These are phyloP conservation scores for Helicostylum pulchrum DNA, from an alignment of 192 early-diverging fungal species.

Conservation along the genomic window DNA sequence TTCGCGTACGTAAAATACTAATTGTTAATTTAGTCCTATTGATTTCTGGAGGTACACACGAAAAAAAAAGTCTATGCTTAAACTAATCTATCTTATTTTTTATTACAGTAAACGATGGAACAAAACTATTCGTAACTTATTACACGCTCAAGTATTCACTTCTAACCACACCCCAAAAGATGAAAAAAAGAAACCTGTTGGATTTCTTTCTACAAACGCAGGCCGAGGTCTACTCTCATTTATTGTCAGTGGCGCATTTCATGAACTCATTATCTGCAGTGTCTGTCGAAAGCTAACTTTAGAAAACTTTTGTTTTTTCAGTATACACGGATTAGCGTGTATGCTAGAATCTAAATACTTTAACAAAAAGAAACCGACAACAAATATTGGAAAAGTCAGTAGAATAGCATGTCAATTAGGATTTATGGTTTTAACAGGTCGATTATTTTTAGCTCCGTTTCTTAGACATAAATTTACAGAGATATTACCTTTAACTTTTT, in stretches of 20 bases:
- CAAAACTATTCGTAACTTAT: background rate
- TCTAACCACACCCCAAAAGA: background rate
- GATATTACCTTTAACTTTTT: constrained; percentile 2
- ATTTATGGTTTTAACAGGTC: constrained; percentile 4
- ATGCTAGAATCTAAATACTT: background rate
- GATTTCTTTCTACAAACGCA: background rate
- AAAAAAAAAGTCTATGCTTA: too few species aligned
- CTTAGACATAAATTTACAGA: constrained; percentile 8
- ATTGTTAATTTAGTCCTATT: constrained; percentile 3
- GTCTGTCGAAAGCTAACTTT: constrained; percentile 6
- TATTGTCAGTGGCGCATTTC: constrained; percentile 6
- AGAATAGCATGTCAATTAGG: background rate
- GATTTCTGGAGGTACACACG: constrained; percentile 11
- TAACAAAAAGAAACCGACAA: background rate
- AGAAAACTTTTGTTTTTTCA: constrained; percentile 8
- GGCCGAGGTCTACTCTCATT: constrained; percentile 2
- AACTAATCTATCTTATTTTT: background rate
- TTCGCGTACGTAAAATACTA: too few species aligned
- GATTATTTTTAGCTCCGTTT: constrained; percentile 12
- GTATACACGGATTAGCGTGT: background rate
- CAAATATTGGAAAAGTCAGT: background rate
- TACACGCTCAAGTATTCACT: constrained; percentile 1
- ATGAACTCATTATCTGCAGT: constrained; percentile 4
- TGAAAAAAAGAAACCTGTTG: background rate
- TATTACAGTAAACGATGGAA: constrained; percentile 14